These are phyloP conservation scores for Microcos paniculata DNA, from an alignment of 345 rosid genomes.

Conservation along the genomic window DNA sequence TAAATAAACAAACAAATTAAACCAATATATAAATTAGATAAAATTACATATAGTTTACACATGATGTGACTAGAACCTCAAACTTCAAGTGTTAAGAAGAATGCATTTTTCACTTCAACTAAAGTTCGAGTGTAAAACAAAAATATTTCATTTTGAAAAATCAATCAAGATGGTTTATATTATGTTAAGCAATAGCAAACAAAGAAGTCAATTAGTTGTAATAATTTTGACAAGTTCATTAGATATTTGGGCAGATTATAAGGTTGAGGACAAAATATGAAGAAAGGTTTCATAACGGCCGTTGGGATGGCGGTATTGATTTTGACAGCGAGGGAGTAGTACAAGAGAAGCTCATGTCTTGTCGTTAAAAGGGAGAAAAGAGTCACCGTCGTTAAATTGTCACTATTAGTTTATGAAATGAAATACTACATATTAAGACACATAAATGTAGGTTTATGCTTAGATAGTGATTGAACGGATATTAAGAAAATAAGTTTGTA, in stretches of 20 bases:
- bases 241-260: no score
- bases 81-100: no score
- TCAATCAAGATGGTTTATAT: no score
- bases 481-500: neutral
- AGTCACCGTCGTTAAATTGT: neutral
- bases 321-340: neutral
- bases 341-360: neutral
- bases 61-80: no score
- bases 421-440: neutral
- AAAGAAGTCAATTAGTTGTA: neutral
- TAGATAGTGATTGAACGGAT: constrained; percentile 26
- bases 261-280: neutral
- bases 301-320: neutral
- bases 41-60: no score
- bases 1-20: no score
- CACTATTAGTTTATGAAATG: neutral
- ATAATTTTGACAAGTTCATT: neutral
- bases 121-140: no score
- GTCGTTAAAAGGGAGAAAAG: neutral
- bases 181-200: no score
- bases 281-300: neutral
- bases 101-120: no score
- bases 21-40: no score
- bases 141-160: no score
- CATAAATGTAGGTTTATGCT: neutral